Conservation (phyloP, 257 asterid species). For the Thymus mandschuricus region DNA sequence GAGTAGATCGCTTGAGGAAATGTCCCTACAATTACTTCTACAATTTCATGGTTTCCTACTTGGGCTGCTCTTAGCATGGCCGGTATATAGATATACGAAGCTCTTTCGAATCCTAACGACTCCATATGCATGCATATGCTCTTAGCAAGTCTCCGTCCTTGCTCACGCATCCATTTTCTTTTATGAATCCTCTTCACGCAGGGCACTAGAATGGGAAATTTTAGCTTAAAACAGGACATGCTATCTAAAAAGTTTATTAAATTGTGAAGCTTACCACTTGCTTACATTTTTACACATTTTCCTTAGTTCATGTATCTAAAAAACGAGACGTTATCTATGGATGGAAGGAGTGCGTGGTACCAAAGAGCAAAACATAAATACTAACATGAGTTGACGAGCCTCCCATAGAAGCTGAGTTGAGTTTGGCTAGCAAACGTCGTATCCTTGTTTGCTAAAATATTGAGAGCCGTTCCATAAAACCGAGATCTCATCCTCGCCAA, state of each 20-base stretch:
- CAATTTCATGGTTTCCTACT: slow-evolving; percentile 27
- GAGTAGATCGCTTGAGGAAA: slow-evolving; percentile 10
- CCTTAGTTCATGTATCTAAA: too few species aligned
- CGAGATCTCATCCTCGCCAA: neutral
- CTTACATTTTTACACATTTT: too few species aligned
- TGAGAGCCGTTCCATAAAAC: neutral
- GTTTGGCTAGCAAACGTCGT: neutral
- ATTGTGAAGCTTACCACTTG: too few species aligned
- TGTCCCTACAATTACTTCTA: slow-evolving; percentile 10
- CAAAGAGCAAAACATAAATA: too few species aligned
- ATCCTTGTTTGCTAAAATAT: neutral
- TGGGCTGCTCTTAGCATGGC: slow-evolving; percentile 19
- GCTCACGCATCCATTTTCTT: neutral
- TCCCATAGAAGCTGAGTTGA: slow-evolving; percentile 6
- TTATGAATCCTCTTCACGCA: neutral
- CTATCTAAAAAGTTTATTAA: too few species aligned
- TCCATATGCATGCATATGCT: slow-evolving; percentile 20
- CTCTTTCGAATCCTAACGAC: neutral
- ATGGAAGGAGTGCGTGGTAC: too few species aligned
- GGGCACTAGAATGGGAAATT: too few species aligned
- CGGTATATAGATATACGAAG: neutral
- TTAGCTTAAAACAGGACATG: too few species aligned
- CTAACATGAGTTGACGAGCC: slow-evolving; percentile 2
- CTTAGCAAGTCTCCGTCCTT: slow-evolving; percentile 19
- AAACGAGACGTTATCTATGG: too few species aligned